These are phyloP conservation scores for Aspergillus puulaauensis DNA, from an alignment of 2,329 filamentous ascomycete genomes.

Conservation along the genomic window DNA sequence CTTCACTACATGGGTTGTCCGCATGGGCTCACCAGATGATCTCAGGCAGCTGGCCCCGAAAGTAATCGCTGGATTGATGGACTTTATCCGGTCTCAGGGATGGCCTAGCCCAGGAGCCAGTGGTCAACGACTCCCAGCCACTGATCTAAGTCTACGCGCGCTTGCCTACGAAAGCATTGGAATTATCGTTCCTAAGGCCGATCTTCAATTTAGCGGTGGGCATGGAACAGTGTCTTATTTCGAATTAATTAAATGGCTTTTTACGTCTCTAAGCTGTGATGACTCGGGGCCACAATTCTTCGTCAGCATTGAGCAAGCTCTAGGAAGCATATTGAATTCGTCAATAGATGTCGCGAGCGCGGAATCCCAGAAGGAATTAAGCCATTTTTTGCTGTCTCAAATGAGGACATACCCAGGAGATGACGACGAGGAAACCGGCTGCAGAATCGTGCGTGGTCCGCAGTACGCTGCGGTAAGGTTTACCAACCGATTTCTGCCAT, in stretches of 20 bases:
- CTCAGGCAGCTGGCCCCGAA: constrained; percentile 66
- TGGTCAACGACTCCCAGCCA: constrained; percentile 56
- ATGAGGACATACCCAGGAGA: constrained; percentile 55
- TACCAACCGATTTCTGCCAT: constrained; percentile 83
- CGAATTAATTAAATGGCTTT: constrained; percentile 70
- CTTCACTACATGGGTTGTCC: constrained; percentile 83
- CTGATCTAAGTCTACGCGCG: constrained; percentile 68
- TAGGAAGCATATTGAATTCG: constrained; percentile 72
- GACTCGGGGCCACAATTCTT: constrained; percentile 70
- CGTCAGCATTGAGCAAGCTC: constrained; percentile 83
- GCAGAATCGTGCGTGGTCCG: constrained; percentile 65
- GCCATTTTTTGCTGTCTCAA: constrained; percentile 65
- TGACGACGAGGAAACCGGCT: constrained; percentile 37
- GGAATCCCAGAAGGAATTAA: constrained; percentile 45
- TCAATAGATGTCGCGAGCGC: constrained; percentile 49
- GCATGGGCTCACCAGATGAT: constrained; percentile 63
- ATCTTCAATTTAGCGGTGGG: constrained; percentile 30
- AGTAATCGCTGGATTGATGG: constrained; percentile 67
- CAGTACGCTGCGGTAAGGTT: constrained; percentile 83
- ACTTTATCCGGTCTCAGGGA: constrained; percentile 76
- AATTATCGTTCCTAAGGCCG: constrained; percentile 61
- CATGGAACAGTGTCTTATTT: constrained; percentile 47
- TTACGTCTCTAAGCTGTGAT: constrained; percentile 79
- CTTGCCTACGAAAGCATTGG: constrained; percentile 91
- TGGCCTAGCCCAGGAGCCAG: constrained; percentile 67